Percentiles rank a stretch among this genome's conserved stretches.
Conservation (phyloP, 2,329 filamentous ascomycete species). For the Penicillium sp. region DNA sequence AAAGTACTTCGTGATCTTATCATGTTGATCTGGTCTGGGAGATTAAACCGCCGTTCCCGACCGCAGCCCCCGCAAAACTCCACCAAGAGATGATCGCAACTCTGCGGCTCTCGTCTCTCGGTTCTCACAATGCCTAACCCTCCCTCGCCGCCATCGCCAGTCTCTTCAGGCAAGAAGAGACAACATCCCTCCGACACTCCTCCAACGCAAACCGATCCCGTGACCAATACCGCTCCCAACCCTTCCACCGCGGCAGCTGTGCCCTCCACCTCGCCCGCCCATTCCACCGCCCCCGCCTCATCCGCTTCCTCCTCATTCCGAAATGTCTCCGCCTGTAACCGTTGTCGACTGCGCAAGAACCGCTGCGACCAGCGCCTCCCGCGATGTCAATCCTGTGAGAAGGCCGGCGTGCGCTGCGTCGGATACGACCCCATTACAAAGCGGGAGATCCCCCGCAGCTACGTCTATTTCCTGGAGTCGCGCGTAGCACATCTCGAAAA, state of each 20-base stretch:
- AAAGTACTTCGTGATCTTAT: constrained; percentile 20
- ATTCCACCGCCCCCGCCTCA: constrained; percentile 26
- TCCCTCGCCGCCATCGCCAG: constrained; percentile 32
- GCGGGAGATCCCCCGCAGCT: constrained; percentile 86
- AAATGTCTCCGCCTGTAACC: constrained; percentile 92
- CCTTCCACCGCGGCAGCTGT: constrained; percentile 13
- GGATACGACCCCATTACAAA: constrained; percentile 97
- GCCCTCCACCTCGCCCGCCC: constrained; percentile 23
- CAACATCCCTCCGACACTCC: constrained; percentile 33
- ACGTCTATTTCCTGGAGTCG: constrained; percentile 92
- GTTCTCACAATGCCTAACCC: constrained; percentile 38
- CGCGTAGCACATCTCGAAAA: constrained; percentile 80
- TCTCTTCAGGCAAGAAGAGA: constrained; percentile 40
- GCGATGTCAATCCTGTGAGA: constrained; percentile 87
- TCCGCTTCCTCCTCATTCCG: constrained; percentile 58
- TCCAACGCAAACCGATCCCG: constrained; percentile 22
- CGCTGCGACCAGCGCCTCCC: constrained; percentile 91
- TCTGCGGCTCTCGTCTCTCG: constrained; percentile 25
- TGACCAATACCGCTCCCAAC: constrained; percentile 19
- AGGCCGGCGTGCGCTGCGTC: constrained; percentile 86
- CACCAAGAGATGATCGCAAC: constrained; percentile 35
- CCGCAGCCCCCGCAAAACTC: constrained; percentile 24
- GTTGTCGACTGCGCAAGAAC: constrained; percentile 89
- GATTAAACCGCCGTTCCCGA: constrained; percentile 23
- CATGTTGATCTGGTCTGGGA: constrained; percentile 30